phyloP scores from a whole-genome alignment of 2,329 filamentous ascomycete species.

The Phialophora verrucosa region DNA sequence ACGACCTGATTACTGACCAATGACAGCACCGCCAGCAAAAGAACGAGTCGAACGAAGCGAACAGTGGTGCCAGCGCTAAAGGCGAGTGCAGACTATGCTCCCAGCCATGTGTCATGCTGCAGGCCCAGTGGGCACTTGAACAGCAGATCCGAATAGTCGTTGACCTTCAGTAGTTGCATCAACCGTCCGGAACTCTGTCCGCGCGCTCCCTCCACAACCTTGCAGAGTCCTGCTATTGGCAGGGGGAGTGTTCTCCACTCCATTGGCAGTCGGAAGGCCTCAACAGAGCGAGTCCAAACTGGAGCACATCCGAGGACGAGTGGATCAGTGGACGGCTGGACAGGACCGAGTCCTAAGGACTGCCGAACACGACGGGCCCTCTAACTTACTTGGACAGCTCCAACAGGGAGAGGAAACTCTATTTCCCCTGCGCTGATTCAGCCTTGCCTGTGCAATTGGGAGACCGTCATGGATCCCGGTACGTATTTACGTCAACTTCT shows the following conservation, averaged over 20 bases:
- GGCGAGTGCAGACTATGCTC: neutral
- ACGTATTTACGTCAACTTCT: constrained; percentile 21
- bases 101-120: neutral
- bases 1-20: constrained; percentile 19
- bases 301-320: constrained; percentile 18
- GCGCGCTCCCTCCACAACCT: constrained; percentile 6
- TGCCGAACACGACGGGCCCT: constrained; percentile 18
- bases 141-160: constrained; percentile 1
- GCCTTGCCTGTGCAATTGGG: constrained; percentile 26
- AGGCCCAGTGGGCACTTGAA: neutral
- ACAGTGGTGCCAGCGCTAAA: neutral
- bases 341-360: constrained; percentile 19
- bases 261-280: constrained; percentile 9
- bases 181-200: constrained; percentile 5
- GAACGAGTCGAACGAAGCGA: neutral
- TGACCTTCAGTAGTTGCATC: constrained; percentile 21
- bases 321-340: constrained; percentile 22
- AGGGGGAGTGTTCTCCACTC: constrained; percentile 16
- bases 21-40: constrained; percentile 11
- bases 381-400: constrained; percentile 15
- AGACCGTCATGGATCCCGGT: constrained; percentile 35
- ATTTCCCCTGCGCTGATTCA: constrained; percentile 29
- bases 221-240: constrained; percentile 25
- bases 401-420: constrained; percentile 28
- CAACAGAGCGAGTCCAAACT: constrained; percentile 12